Evolutionary conservation across 2,329 filamentous ascomycete species (phyloP).

Genomic region (Penicillium sp.): DNA sequence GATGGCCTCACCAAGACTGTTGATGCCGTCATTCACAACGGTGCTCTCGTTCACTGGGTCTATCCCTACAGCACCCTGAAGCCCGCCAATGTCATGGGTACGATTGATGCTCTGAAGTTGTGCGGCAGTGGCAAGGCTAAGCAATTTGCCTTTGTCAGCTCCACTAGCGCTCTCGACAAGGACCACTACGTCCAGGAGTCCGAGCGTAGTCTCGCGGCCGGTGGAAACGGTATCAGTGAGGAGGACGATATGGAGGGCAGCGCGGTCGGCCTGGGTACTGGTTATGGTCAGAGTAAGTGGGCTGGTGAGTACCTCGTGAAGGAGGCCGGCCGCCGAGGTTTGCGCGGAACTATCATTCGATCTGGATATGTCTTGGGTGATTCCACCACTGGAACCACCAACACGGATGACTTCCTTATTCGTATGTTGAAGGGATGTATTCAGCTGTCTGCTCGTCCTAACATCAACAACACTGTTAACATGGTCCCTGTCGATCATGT

Average conservation of each 20-base stretch:
- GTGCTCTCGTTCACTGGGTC: slow-evolving; percentile 77
- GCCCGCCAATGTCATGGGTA: slow-evolving; percentile 75
- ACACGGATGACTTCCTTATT: slow-evolving; percentile 87
- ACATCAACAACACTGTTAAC: slow-evolving; percentile 84
- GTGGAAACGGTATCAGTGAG: slow-evolving; percentile 67
- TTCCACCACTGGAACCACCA: slow-evolving; percentile 63
- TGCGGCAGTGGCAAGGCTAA: slow-evolving; percentile 78
- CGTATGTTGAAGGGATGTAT: slow-evolving; percentile 84
- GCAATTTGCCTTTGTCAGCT: slow-evolving; percentile 76
- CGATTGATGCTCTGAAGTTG: slow-evolving; percentile 71
- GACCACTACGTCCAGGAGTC: slow-evolving; percentile 77
- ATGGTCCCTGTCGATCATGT: slow-evolving; percentile 85
- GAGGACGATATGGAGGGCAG: slow-evolving; percentile 76
- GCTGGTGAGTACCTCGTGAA: slow-evolving; percentile 69
- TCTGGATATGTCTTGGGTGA: slow-evolving; percentile 84
- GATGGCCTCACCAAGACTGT: slow-evolving; percentile 62
- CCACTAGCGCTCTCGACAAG: slow-evolving; percentile 77
- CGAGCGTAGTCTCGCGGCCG: slow-evolving; percentile 57
- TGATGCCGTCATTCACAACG: slow-evolving; percentile 79
- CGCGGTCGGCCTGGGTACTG: slow-evolving; percentile 72
- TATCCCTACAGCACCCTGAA: slow-evolving; percentile 70
- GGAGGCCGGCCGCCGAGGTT: slow-evolving; percentile 73
- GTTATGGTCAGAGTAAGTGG: slow-evolving; percentile 93
- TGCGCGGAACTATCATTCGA: slow-evolving; percentile 72
- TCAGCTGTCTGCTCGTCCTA: slow-evolving; percentile 70